phyloP scores from a whole-genome alignment of 306 rosid species.

The Hippophae rhamnoides region DNA sequence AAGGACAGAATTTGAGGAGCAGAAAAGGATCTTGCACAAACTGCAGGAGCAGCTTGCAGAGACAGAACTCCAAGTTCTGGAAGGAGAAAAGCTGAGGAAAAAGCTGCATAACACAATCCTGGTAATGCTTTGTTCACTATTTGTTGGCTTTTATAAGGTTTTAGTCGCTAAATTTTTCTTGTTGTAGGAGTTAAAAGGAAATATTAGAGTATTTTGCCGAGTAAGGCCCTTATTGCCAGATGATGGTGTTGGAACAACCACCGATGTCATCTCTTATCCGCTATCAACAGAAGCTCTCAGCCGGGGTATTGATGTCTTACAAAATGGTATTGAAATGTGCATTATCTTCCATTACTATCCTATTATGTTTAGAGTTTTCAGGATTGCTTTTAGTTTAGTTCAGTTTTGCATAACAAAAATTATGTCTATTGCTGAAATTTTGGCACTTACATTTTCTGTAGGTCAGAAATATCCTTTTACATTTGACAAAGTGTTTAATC shows the following conservation, averaged over 20 bases:
- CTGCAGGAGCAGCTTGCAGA: conserved; percentile 56
- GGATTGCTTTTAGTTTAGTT: neutral
- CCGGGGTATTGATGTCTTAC: conserved; percentile 71
- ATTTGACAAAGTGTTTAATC: conserved; percentile 85
- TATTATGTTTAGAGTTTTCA: neutral
- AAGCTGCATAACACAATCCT: conserved; percentile 78
- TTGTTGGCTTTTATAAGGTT: conserved; percentile 1
- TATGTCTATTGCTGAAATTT: neutral
- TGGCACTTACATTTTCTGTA: conserved; percentile 20
- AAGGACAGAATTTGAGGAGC: conserved; percentile 49
- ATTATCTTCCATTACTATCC: neutral
- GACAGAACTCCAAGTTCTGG: conserved; percentile 50
- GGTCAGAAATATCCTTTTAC: conserved; percentile 80
- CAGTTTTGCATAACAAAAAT: neutral
- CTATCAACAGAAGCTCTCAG: conserved; percentile 71
- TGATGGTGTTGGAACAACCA: conserved; percentile 51
- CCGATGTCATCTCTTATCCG: conserved; percentile 60
- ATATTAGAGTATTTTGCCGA: conserved; percentile 89
- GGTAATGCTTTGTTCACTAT: conserved; percentile 31
- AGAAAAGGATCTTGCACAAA: conserved; percentile 38
- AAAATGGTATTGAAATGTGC: conserved; percentile 43
- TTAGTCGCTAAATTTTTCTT: conserved; percentile 11
- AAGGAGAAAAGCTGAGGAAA: conserved; percentile 76
- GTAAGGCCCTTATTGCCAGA: conserved; percentile 87
- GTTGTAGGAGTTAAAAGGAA: conserved; percentile 80